A percentile compares a stretch with the other conserved stretches of the same genome.
Conservation (phyloP, 108 stramenopile genomes). For the Poteriospumella lacustris region DNA sequence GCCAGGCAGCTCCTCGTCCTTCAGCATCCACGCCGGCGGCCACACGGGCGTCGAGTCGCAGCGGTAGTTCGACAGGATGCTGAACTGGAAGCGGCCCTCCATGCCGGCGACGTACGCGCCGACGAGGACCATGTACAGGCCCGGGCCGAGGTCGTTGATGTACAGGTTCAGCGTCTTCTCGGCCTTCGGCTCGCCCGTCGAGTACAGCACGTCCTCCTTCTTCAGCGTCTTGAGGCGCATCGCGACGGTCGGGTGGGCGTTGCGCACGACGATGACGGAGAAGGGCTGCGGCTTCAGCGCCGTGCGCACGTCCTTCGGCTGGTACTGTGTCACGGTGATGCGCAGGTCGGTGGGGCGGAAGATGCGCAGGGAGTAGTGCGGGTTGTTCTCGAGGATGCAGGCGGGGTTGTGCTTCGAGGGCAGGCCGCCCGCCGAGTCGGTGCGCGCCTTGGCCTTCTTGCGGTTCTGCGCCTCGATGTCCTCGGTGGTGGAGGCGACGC, state of each 20-base stretch:
- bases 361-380: constrained; percentile 45
- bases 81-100: constrained; percentile 47
- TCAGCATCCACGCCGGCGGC: constrained; percentile 20
- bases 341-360: constrained; percentile 38
- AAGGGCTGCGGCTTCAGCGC: not conserved
- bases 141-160: constrained; percentile 37
- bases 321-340: not conserved
- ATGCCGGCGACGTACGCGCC: constrained; percentile 47
- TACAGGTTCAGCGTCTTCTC: constrained; percentile 38
- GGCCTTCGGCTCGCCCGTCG: constrained; percentile 36
- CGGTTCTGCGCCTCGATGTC: not conserved
- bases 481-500: no score
- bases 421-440: constrained; percentile 40
- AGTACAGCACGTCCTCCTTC: constrained; percentile 37
- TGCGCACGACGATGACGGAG: not conserved
- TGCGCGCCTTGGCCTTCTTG: constrained; percentile 49
- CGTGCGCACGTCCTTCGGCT: not conserved
- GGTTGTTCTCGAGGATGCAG: constrained; percentile 52
- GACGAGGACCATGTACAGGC: constrained; percentile 43
- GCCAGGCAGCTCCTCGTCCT: not conserved
- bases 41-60: not conserved
- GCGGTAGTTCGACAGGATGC: constrained; percentile 31
- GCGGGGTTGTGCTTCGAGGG: constrained; percentile 41
- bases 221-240: constrained; percentile 22
- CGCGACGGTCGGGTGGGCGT: not conserved